Base-by-base conservation (phyloP, 2,329 filamentous ascomycete species). In the Coniochaeta pulveracea region DNA sequence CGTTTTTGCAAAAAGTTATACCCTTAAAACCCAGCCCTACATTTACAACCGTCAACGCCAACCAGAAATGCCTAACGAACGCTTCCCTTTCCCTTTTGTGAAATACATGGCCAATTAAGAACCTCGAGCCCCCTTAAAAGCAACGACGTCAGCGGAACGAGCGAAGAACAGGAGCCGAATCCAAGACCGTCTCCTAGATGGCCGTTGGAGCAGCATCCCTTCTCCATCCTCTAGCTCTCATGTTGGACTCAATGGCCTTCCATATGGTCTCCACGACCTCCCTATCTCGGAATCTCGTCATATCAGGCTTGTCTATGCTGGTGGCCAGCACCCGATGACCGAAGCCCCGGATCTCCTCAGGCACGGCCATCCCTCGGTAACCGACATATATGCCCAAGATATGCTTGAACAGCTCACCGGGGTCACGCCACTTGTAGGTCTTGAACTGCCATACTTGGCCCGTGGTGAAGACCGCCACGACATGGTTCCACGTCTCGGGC, bases 381-480 rank as follows among this genome's bases (percentile, higher is more conserved):
- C 91, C 91, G 3, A 98, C 77, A 50, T 85, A 93, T 32, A 98
- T 65, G 36, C 91, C 91, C 10, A 85, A 67, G 3, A 85, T 83
- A 50, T 95, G 84, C 44, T 77, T 76, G 63, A 98, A 98, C 32
- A 98, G 67, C 50, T 96, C 91, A 10, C 77, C 71, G 0, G 91
- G 84, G 36, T 81, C 80, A 45, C 80, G 80, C 85, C 91, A 98
- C 58, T 93, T 94, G 71, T 98, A 98, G 45, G 77, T 83, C 61
- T 95, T 94, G 63, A 98, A 98, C 60, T 98, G 91, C 91, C 91
- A 98, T 8, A 81, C 78, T 61, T 98, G 91, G 21, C 91, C 91
- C 0, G 91, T 98, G 0, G 91, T 98, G 61, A 98, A 96, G 37
- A 98, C 88, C 10, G 84, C 91, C 2, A 95, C 91, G 6, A 98